Evolutionary conservation across 2,329 filamentous ascomycete species (phyloP).

Genomic region (Beauveria rudraprayagi): DNA sequence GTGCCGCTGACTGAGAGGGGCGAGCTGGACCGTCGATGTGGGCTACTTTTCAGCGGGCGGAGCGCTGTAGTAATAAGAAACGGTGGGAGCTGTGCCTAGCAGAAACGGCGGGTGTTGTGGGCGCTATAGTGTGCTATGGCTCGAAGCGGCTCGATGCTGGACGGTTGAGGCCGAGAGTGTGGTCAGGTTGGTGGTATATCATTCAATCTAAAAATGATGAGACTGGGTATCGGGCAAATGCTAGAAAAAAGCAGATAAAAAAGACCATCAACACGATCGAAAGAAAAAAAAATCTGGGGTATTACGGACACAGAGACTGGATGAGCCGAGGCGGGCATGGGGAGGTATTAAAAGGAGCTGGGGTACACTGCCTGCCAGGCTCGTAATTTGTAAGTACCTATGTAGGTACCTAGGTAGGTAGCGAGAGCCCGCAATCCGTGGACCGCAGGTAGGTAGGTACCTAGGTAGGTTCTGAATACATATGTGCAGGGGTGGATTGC

Average conservation of each 20-base stretch:
- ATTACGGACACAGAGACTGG: background rate
- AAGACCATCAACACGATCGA: background rate
- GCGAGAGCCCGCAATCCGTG: too few relatives aligned
- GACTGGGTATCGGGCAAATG: background rate
- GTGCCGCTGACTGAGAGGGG: too few relatives aligned
- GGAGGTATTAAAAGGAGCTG: conserved; percentile 4
- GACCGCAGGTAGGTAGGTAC: too few relatives aligned
- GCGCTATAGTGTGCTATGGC: background rate
- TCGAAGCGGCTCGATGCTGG: too few relatives aligned
- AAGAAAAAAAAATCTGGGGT: conserved; percentile 4
- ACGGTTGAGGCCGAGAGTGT: background rate
- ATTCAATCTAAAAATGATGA: background rate
- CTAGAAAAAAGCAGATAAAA: background rate
- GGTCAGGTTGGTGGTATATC: background rate
- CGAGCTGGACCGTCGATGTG: background rate
- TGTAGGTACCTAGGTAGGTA: too few relatives aligned
- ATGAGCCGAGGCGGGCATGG: conserved; percentile 1
- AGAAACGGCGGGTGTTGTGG: background rate
- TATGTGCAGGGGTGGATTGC: too few relatives aligned
- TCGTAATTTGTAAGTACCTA: too few relatives aligned
- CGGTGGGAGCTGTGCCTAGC: background rate
- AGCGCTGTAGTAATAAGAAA: background rate
- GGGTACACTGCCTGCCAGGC: background rate
- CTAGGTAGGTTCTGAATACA: too few relatives aligned
- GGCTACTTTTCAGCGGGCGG: background rate